A percentile compares a stretch with the other conserved stretches of the same genome.
phyloP scores from a whole-genome alignment of 2,329 filamentous ascomycete genomes.

The Thelonectria blattea region DNA sequence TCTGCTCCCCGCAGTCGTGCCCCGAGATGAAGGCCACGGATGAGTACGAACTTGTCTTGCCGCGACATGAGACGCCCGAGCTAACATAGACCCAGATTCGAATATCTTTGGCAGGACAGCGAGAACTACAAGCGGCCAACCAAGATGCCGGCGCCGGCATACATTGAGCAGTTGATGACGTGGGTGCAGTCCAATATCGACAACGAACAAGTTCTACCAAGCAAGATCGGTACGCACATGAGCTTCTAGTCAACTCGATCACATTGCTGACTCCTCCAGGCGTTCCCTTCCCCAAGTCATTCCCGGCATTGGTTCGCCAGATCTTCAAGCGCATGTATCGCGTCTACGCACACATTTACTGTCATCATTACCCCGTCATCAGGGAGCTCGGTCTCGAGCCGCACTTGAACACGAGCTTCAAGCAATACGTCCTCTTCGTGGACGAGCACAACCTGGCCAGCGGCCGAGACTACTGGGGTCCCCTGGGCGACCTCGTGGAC shows the following conservation, averaged over 20 bases:
- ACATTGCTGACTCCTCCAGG: slow-evolving; percentile 54
- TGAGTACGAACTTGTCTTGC: slow-evolving; percentile 66
- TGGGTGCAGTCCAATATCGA: slow-evolving; percentile 97
- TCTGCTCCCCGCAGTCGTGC: slow-evolving; percentile 95
- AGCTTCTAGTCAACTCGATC: neutral
- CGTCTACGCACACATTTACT: slow-evolving; percentile 99
- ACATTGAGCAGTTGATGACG: slow-evolving; percentile 96
- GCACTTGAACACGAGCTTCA: slow-evolving; percentile 98
- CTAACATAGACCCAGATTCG: slow-evolving; percentile 67
- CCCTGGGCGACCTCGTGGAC: slow-evolving; percentile 92
- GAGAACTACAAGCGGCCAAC: slow-evolving; percentile 95
- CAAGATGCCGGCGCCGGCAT: slow-evolving; percentile 96
- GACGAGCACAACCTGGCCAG: slow-evolving; percentile 93
- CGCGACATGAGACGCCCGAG: neutral
- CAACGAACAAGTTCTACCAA: slow-evolving; percentile 94
- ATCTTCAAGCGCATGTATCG: slow-evolving; percentile 99
- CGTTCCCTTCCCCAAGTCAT: slow-evolving; percentile 93
- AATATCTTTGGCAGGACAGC: slow-evolving; percentile 98
- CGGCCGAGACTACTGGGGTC: slow-evolving; percentile 97
- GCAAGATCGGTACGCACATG: slow-evolving; percentile 72
- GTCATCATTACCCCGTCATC: slow-evolving; percentile 97
- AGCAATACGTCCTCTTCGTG: slow-evolving; percentile 98
- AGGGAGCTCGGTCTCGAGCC: slow-evolving; percentile 94
- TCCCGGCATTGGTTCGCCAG: slow-evolving; percentile 86
- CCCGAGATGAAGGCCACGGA: slow-evolving; percentile 99